Evolutionary conservation across 495 filamentous ascomycete genomes (phyloP).

Genomic region (Xylaria castorea): DNA sequence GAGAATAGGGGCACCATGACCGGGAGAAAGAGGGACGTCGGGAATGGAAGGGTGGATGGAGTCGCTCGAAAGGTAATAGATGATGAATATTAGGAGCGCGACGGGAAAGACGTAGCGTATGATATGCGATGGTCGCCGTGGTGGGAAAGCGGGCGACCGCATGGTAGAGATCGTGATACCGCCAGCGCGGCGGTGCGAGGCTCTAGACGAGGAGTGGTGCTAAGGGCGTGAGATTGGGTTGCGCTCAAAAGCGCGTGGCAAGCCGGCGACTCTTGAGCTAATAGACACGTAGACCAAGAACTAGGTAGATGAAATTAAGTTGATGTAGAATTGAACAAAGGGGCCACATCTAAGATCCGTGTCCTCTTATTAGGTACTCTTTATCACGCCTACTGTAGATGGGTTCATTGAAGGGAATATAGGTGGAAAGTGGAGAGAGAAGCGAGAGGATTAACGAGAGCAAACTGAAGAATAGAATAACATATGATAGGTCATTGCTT

Average conservation of each 20-base stretch:
- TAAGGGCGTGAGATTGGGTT: background rate
- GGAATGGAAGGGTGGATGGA: slow-evolving; percentile 23
- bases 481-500: background rate
- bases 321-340: background rate
- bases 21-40: slow-evolving; percentile 27
- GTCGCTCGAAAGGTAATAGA: slow-evolving; percentile 41
- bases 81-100: slow-evolving; percentile 38
- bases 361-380: background rate
- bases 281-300: background rate
- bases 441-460: background rate
- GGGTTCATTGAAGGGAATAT: slow-evolving; percentile 3
- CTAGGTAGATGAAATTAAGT: background rate
- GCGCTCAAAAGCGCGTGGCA: slow-evolving; percentile 12
- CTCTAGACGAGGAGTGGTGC: background rate
- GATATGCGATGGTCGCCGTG: slow-evolving; percentile 46
- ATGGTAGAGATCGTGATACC: slow-evolving; percentile 36
- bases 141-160: slow-evolving; percentile 49
- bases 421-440: background rate
- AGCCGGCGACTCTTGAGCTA: background rate
- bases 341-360: background rate
- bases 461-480: background rate
- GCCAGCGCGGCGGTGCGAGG: slow-evolving; percentile 32
- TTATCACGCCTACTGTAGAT: background rate
- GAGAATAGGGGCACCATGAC: slow-evolving; percentile 23
- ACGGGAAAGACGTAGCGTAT: slow-evolving; percentile 46